Evolutionary conservation across 2,329 filamentous ascomycete species (phyloP), one percentile per base, ranked within the genome.

Genomic region (Fragosphaeria purpurea): DNA sequence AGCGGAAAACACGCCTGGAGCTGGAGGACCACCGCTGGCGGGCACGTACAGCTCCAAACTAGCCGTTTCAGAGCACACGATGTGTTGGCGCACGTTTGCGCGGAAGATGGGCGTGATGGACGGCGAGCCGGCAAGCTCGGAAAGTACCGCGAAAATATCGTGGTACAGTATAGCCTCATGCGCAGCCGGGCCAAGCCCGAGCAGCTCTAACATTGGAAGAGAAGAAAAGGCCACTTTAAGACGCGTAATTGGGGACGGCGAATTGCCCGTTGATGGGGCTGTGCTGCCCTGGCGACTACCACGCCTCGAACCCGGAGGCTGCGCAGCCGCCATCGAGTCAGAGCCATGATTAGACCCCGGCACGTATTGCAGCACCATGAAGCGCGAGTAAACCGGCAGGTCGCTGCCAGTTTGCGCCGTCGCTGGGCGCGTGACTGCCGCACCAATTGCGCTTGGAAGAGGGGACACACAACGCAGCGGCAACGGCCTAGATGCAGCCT

Each of bases 101-200:
- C 69, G 71, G 62, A 77, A 74, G 0, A 67, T 63, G 46, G 69
- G 70, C 2, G 67, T 68, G 6, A 75, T 60, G 3, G 64, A 67
- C 0, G 67, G 66, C 7, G 70, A 67, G n/a, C 65, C 63, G 1
- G 70, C 66, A 43, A 72, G 67, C n/a, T 74, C 68, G 5, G 67
- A 62, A 5, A 82, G 67, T n/a, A 80, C 70, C 41, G 71, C 67
- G 59, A 81, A 81, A 10, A 80, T 67, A 53, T 81, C 76, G 54
- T 67, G 70, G 44, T 72, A 68, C 45, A 68, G 59, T 12, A 74
- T 64, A 2, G 65, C 61, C 2, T 66, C 63, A 4, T 60, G 57
- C 3, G 61, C 60, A 10, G 63, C 60, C 37, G 64, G 59, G 12
- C 62, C 63, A 3, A 75, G 63, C 10, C 70, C 69, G 1, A 80